These are phyloP conservation scores for Antitrichia curtipendula DNA, from an alignment of 225 moss, liverwort and hornwort species.

Conservation along the genomic window DNA sequence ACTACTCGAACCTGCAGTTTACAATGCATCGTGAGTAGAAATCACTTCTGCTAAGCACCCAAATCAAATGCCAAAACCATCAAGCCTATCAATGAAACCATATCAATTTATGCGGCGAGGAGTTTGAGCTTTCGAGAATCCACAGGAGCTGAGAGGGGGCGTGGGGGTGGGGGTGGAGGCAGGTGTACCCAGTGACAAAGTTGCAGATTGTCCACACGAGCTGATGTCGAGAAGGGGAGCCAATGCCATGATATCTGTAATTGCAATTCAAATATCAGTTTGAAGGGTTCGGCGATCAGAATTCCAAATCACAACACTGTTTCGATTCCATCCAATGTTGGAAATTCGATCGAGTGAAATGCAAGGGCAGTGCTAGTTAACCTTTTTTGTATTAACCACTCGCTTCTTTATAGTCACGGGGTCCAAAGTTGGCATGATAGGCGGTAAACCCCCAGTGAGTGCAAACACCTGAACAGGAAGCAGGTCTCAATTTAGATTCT, in stretches of 20 bases:
- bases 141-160: neutral
- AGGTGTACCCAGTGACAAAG: constrained; percentile 79
- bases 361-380: neutral
- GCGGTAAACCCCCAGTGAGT: constrained; percentile 90
- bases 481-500: neutral
- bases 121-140: neutral
- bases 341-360: neutral
- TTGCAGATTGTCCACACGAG: constrained; percentile 71
- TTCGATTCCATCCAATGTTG: neutral
- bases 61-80: neutral
- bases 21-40: neutral
- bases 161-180: neutral
- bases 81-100: neutral
- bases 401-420: constrained; percentile 61
- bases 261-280: neutral
- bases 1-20: constrained; percentile 69
- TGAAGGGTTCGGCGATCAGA: neutral
- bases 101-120: neutral
- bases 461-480: constrained; percentile 70
- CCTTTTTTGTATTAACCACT: constrained; percentile 59
- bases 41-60: neutral
- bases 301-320: neutral
- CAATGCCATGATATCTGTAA: constrained; percentile 84
- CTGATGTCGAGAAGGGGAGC: constrained; percentile 89
- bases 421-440: constrained; percentile 82